phyloP scores from a whole-genome alignment of 2,329 filamentous ascomycete genomes.

The Pseudocercospora crystallina region DNA sequence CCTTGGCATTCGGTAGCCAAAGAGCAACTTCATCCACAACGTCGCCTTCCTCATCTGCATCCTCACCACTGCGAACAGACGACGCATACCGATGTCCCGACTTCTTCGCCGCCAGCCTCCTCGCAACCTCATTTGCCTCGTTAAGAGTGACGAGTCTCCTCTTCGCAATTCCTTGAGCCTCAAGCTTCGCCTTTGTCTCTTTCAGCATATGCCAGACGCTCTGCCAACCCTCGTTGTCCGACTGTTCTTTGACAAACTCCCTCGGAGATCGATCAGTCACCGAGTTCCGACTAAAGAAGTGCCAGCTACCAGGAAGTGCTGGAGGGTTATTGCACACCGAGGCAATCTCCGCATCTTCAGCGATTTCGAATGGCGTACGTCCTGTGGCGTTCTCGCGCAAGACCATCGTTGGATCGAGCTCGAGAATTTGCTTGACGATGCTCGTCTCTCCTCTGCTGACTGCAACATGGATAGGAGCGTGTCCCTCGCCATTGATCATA shows the following conservation, averaged over 20 bases:
- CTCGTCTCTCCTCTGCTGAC: conserved; percentile 45
- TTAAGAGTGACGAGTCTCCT: conserved; percentile 56
- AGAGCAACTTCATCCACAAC: background rate
- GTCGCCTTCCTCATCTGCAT: background rate
- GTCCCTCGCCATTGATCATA: conserved; percentile 61
- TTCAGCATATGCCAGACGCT: conserved; percentile 41
- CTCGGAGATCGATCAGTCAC: conserved; percentile 15
- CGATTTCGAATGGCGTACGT: conserved; percentile 68
- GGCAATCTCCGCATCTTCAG: conserved; percentile 55
- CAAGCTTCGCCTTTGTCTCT: conserved; percentile 28
- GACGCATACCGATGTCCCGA: background rate
- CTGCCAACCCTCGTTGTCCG: conserved; percentile 15
- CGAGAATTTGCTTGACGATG: conserved; percentile 56
- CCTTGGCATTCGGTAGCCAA: background rate
- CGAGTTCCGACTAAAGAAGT: conserved; percentile 1
- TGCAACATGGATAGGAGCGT: conserved; percentile 63
- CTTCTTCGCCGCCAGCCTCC: conserved; percentile 23
- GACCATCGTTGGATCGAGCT: conserved; percentile 59
- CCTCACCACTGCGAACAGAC: background rate
- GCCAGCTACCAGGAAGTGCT: conserved; percentile 9
- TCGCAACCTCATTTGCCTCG: conserved; percentile 63
- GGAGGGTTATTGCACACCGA: conserved; percentile 8
- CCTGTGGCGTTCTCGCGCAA: conserved; percentile 75
- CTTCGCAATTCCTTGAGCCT: conserved; percentile 37
- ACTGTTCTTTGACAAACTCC: conserved; percentile 24